These are phyloP conservation scores for Paecilomyces sp. DNA, from an alignment of 2,329 filamentous ascomycete species.

Conservation along the genomic window DNA sequence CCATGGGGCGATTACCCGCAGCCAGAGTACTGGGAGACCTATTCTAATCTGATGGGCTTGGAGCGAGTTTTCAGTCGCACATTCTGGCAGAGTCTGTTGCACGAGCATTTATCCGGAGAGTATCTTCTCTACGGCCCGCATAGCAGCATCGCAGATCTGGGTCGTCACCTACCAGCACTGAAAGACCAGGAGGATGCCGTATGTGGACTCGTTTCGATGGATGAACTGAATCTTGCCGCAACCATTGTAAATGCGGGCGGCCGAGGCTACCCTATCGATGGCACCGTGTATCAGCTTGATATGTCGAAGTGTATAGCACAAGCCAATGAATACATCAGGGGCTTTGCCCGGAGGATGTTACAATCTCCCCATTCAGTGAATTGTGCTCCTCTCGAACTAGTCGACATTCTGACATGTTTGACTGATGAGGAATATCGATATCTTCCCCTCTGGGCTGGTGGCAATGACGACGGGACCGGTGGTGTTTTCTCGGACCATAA, in stretches of 20 bases:
- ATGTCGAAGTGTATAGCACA: conserved; percentile 11
- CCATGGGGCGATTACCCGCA: background rate
- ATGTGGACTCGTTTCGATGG: background rate
- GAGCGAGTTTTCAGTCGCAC: background rate
- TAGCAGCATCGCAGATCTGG: background rate
- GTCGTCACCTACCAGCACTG: background rate
- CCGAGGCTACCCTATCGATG: conserved; percentile 2
- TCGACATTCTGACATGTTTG: conserved; percentile 45
- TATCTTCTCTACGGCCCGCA: background rate
- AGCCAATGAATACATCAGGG: conserved; percentile 10
- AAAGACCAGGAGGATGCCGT: background rate
- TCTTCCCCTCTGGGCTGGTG: conserved; percentile 60
- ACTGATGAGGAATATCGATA: conserved; percentile 53
- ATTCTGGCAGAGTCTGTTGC: background rate
- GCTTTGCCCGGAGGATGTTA: conserved; percentile 13
- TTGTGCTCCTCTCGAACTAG: conserved; percentile 13
- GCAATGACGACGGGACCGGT: conserved; percentile 45
- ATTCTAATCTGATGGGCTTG: background rate
- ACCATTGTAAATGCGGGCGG: background rate
- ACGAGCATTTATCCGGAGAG: background rate
- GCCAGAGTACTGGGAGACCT: background rate
- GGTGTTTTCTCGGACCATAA: conserved; percentile 39
- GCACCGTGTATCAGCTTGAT: conserved; percentile 6
- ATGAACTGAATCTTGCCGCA: background rate
- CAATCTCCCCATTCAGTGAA: conserved; percentile 2